phyloP scores from a whole-genome alignment of 345 rosid genomes.

The Acer saccharum region DNA sequence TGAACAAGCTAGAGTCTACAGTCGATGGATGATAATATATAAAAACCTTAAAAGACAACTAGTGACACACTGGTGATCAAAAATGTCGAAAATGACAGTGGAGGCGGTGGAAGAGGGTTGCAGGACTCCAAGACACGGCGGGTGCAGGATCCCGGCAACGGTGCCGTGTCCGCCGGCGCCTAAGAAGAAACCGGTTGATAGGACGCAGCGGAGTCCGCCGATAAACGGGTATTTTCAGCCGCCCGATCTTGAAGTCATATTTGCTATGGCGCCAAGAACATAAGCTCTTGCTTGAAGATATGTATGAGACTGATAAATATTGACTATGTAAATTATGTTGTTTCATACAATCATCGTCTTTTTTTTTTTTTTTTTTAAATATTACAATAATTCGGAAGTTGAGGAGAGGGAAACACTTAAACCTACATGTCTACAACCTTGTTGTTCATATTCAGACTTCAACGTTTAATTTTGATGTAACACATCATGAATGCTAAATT shows the following conservation, averaged over 20 bases:
- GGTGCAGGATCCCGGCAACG: conserved; percentile 36
- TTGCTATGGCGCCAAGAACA: conserved; percentile 34
- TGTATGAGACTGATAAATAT: too few relatives aligned
- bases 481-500: too few relatives aligned
- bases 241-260: conserved; percentile 68
- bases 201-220: conserved; percentile 38
- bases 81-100: background rate
- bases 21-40: background rate
- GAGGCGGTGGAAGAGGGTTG: conserved; percentile 42
- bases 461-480: too few relatives aligned
- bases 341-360: too few relatives aligned
- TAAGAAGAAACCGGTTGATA: conserved; percentile 45
- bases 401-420: too few relatives aligned
- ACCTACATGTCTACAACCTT: too few relatives aligned
- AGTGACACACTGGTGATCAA: background rate
- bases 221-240: conserved; percentile 65
- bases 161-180: conserved; percentile 63
- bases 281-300: conserved; percentile 31
- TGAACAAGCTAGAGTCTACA: conserved; percentile 23
- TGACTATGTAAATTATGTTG: too few relatives aligned
- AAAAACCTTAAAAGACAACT: background rate
- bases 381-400: too few relatives aligned
- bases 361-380: too few relatives aligned
- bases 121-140: conserved; percentile 56
- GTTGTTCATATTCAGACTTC: too few relatives aligned